These are phyloP conservation scores for Fomitopsis betulina DNA, from an alignment of 1,284 basidiomycete genomes.

Conservation along the genomic window DNA sequence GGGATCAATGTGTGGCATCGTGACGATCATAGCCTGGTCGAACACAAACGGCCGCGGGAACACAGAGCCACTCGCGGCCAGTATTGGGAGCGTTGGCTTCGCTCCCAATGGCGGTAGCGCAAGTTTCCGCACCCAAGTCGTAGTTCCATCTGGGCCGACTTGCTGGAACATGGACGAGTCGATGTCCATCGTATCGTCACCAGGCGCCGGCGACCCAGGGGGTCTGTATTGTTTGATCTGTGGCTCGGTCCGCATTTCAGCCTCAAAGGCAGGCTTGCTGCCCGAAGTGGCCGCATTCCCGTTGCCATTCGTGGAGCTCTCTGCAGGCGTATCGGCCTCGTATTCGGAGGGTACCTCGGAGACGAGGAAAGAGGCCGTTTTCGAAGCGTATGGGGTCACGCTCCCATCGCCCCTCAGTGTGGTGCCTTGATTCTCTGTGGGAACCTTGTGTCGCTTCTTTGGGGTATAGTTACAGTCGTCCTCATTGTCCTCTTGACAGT, in stretches of 20 bases:
- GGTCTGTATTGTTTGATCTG: constrained; percentile 27
- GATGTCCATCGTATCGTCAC: constrained; percentile 22
- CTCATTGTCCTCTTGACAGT: constrained; percentile 48
- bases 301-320: constrained; percentile 7
- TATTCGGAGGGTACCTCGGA: constrained; percentile 31
- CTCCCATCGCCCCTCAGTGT: constrained; percentile 27
- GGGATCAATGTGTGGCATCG: constrained; percentile 41
- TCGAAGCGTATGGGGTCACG: constrained; percentile 38
- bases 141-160: constrained; percentile 22
- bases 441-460: constrained; percentile 57
- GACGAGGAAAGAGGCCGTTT: constrained; percentile 48
- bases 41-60: constrained; percentile 22
- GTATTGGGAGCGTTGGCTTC: background rate
- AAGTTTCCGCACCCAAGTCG: constrained; percentile 23
- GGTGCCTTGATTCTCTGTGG: constrained; percentile 38
- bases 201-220: constrained; percentile 20
- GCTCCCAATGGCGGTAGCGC: constrained; percentile 3
- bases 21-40: constrained; percentile 31
- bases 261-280: constrained; percentile 19
- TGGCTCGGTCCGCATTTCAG: constrained; percentile 24
- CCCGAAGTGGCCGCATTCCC: constrained; percentile 13
- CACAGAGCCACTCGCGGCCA: background rate
- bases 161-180: constrained; percentile 23
- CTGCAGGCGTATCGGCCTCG: constrained; percentile 13
- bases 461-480: constrained; percentile 63